Base-by-base conservation (phyloP, 2,329 filamentous ascomycete species). In the Fusarium mangiferae region DNA sequence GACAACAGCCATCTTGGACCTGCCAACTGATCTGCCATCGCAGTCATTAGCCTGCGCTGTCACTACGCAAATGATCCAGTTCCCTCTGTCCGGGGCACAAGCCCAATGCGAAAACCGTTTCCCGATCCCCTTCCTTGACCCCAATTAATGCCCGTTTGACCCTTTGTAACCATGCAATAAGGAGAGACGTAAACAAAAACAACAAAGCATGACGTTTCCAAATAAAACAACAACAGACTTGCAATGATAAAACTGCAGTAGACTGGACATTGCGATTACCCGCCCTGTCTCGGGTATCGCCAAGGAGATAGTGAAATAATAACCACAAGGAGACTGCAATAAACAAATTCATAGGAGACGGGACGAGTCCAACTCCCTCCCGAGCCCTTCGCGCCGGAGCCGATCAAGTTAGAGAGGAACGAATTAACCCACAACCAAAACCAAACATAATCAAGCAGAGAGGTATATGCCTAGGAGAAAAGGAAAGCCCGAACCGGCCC, bases 1-100 rank as follows among this genome's bases (percentile, higher is more conserved):
- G 66, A 80, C 75, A 79, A 81, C 79, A 83, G 82, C 81, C 83
- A 78, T 83, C 78, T 84, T 87, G 86, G 85, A 84, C 86, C 86
- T 87, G 86, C 86, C 86, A 87, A 85, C 78, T 77, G 74, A 79
- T 74, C 81, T 80, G 79, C 80, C 75, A 77, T 78, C 79, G 83
- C 83, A 85, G 83, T 82, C 83, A 85, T 85, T 84, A 85, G 83
- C 82, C 82, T 81, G 83, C 82, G 81, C 77, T 79, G 70, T 75
- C 77, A 74, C 75, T 69, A 65, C 77, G 73, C 77, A 77, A 70
- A 70, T 58, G 78, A 78, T 79, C 79, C 79, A 76, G 76, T 79
- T 74, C 74, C 76, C 76, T 72, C 75, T 77, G 74, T 73, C 70
- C 75, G 62, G 73, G 66, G 70, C 67, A 51, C 71, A 75, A 78